phyloP scores from a whole-genome alignment of 768 basidiomycete species.

The Lenzites betulinus region DNA sequence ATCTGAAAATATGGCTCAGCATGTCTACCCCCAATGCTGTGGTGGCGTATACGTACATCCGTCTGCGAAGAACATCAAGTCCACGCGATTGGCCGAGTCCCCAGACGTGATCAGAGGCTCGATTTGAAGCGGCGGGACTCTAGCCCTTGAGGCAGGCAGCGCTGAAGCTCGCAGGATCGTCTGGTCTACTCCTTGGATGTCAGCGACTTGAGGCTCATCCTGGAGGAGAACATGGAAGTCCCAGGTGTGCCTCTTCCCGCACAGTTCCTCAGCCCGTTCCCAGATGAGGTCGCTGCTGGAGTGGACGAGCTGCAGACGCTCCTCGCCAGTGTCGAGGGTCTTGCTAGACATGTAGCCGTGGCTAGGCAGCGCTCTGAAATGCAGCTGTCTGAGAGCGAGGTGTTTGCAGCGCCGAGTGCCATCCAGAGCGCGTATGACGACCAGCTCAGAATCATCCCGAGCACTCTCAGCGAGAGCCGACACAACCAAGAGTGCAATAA shows the following conservation, averaged over 20 bases:
- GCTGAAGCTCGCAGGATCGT: background rate
- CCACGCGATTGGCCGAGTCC: slow-evolving; percentile 62
- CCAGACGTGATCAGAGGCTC: slow-evolving; percentile 63
- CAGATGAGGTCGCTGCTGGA: slow-evolving; percentile 4
- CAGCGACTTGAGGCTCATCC: background rate
- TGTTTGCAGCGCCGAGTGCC: slow-evolving; percentile 14
- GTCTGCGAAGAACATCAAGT: slow-evolving; percentile 77
- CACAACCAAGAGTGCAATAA: too few relatives aligned
- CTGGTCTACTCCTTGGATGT: background rate
- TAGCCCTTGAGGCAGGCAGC: background rate
- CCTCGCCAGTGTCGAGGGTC: slow-evolving; percentile 12
- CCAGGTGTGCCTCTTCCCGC: background rate
- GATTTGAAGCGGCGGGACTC: slow-evolving; percentile 51
- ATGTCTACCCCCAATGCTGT: background rate
- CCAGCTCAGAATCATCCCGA: slow-evolving; percentile 23
- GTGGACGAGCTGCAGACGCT: slow-evolving; percentile 21
- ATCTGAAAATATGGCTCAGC: slow-evolving; percentile 42
- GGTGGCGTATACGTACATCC: slow-evolving; percentile 58
- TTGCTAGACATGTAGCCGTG: background rate
- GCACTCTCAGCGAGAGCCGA: too few relatives aligned
- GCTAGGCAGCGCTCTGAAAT: slow-evolving; percentile 14
- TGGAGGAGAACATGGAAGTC: slow-evolving; percentile 1
- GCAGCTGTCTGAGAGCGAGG: slow-evolving; percentile 17
- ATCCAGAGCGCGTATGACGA: slow-evolving; percentile 17
- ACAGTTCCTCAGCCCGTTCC: slow-evolving; percentile 7